phyloP scores from a whole-genome alignment of 441 rosid genomes.

The Syzygium malaccense region DNA sequence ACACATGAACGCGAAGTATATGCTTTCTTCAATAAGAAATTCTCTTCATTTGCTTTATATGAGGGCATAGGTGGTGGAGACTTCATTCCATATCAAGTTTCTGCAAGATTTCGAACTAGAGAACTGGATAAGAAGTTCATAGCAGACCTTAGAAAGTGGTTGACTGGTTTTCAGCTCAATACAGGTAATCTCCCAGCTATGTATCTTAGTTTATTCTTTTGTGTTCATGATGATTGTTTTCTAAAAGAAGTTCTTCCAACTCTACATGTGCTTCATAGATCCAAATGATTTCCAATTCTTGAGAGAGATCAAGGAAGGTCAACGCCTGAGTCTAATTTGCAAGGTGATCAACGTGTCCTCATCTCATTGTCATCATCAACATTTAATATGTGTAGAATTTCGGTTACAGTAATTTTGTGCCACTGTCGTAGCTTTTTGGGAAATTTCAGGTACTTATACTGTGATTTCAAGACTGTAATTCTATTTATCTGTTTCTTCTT shows the following conservation, averaged over 20 bases:
- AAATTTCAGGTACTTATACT: not conserved
- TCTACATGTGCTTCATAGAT: conserved; percentile 13
- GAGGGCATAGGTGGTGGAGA: conserved; percentile 29
- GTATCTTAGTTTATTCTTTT: not conserved
- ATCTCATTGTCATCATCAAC: not conserved
- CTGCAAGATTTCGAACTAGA: conserved; percentile 37
- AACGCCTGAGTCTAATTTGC: conserved; percentile 38
- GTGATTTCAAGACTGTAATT: not conserved
- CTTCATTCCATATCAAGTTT: conserved; percentile 50
- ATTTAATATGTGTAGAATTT: not conserved
- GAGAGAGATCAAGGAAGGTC: conserved; percentile 55
- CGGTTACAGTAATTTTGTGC: not conserved
- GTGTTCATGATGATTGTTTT: not conserved
- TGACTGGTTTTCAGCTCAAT: conserved; percentile 18
- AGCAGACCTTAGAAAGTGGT: conserved; percentile 37
- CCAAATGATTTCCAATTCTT: conserved; percentile 32
- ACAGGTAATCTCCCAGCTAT: conserved; percentile 29
- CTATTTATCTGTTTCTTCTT: conserved; percentile 14
- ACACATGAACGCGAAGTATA: conserved; percentile 29
- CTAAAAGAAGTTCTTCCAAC: not conserved
- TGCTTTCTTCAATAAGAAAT: conserved; percentile 48
- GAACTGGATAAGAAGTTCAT: conserved; percentile 39
- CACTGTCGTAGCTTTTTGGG: not conserved
- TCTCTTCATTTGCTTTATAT: conserved; percentile 63
- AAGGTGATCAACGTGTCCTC: conserved; percentile 30